Base-by-base conservation (phyloP, 1,284 basidiomycete species). In the Fomitopsis pinicola region DNA sequence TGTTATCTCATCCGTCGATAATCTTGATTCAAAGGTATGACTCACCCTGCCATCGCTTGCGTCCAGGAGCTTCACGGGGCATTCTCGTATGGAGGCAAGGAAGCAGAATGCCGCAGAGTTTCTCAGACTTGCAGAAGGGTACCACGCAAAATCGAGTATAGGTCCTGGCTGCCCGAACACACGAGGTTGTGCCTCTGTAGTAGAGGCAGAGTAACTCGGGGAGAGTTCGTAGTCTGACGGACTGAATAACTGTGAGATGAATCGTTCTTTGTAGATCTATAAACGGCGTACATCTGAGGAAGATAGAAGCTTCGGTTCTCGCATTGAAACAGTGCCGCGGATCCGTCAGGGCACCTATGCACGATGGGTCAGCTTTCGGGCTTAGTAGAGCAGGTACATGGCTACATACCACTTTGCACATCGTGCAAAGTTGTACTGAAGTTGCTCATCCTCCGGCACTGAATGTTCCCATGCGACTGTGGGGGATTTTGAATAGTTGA, bases 61-160 rank as follows among this genome's bases (percentile, higher is more conserved):
- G 68, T 96, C 92, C 1, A 96, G 74, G 7, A 97, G 78, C 64
- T 90, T 88, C 1, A 96, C 84, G 0, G 94, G 94, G 62, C 84
- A 84, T 71, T 95, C 94, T 10, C 91, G 81, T 5, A 94, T 84
- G 6, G 91, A 91, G 0, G 89, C 82, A 2, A 91, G 78, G 68
- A 95, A 94, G 73, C 94, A 96, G 72, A 84, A 95, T 1, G 86
- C 80, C 0, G 86, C 82, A 1, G 86, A 83, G 55, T 85, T 77
- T 5, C 71, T 68, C 0, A 74, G 65, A 5, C 84, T 84, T 0
- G 94, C 92, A 0, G 82, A 79, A 0, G 94, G 94, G 69, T 90
- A 96, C 94, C 94, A 97, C 6, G 79, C 65, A 64, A 85, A 88
- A 58, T 92, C 89, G 44, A 92, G 79, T 46, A 94, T 83, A 0